Evolutionary conservation across 208 protist species (phyloP).

Genomic region (Acanthamoeba sp.): DNA sequence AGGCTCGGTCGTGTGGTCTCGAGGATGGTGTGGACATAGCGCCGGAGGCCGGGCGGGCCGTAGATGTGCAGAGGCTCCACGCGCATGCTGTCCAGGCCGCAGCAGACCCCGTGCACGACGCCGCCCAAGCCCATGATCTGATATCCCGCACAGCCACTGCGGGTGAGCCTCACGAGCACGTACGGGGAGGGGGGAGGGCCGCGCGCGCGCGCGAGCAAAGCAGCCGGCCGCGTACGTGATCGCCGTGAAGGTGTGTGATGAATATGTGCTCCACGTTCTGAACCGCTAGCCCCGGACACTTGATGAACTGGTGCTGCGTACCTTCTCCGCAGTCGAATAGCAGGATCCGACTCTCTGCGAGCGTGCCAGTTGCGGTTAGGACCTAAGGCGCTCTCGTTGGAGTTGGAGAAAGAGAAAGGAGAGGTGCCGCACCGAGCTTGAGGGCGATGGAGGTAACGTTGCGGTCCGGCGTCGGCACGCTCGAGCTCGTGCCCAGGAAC

Average conservation of each 20-base stretch:
- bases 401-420: not conserved
- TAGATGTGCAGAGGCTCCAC: constrained; percentile 30
- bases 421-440: not conserved
- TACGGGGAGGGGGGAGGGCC: not conserved
- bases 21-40: not conserved
- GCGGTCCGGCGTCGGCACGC: constrained; percentile 1
- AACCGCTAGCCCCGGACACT: not conserved
- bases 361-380: too few species aligned
- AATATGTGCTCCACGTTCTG: constrained; percentile 34
- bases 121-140: constrained; percentile 38
- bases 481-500: constrained; percentile 48
- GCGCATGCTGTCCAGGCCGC: not conserved
- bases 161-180: not conserved
- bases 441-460: constrained; percentile 5
- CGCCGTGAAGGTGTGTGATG: constrained; percentile 69
- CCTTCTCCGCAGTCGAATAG: constrained; percentile 68
- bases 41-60: not conserved
- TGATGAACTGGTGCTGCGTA: constrained; percentile 57
- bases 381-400: too few species aligned
- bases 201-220: not conserved
- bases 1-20: constrained; percentile 4
- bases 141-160: not conserved
- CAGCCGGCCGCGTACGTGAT: not conserved
- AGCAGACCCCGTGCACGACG: constrained; percentile 24
- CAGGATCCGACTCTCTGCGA: not conserved